Conservation (phyloP, 768 basidiomycete genomes). For the Chiua virens region DNA sequence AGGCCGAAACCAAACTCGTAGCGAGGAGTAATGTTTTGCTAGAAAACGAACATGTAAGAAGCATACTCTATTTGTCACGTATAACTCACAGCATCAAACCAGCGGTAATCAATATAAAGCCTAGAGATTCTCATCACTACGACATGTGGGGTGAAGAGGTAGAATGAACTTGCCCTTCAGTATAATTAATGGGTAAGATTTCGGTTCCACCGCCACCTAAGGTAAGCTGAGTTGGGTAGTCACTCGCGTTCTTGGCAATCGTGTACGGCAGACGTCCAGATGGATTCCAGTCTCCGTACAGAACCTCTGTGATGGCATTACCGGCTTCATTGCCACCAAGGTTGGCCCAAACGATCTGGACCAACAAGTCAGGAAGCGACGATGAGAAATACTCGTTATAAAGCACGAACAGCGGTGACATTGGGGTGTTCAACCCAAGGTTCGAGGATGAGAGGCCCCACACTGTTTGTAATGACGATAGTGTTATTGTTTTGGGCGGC, state of each 20-base stretch:
- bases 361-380: slow-evolving; percentile 14
- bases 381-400: slow-evolving; percentile 18
- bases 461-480: slow-evolving; percentile 76
- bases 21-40: slow-evolving; percentile 73
- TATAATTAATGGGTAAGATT: slow-evolving; percentile 57
- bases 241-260: slow-evolving; percentile 57
- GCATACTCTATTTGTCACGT: not conserved
- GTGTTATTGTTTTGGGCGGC: slow-evolving; percentile 74
- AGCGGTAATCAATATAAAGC: slow-evolving; percentile 69
- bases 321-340: slow-evolving; percentile 77
- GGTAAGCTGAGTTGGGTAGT: slow-evolving; percentile 49
- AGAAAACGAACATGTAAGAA: not conserved
- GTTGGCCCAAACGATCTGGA: slow-evolving; percentile 47
- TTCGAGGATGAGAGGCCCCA: slow-evolving; percentile 70
- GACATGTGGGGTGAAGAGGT: too few species aligned
- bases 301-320: slow-evolving; percentile 70
- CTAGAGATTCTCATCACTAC: slow-evolving; percentile 21
- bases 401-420: slow-evolving; percentile 58
- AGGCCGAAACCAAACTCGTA: slow-evolving; percentile 91
- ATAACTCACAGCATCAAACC: slow-evolving; percentile 61
- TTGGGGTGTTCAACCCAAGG: slow-evolving; percentile 77
- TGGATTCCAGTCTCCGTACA: slow-evolving; percentile 78
- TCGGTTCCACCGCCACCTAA: slow-evolving; percentile 24
- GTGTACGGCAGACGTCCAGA: slow-evolving; percentile 71
- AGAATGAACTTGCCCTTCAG: slow-evolving; percentile 40